Base-by-base conservation (phyloP, 805 yeast genomes). In the Pichia phayaonensis region DNA sequence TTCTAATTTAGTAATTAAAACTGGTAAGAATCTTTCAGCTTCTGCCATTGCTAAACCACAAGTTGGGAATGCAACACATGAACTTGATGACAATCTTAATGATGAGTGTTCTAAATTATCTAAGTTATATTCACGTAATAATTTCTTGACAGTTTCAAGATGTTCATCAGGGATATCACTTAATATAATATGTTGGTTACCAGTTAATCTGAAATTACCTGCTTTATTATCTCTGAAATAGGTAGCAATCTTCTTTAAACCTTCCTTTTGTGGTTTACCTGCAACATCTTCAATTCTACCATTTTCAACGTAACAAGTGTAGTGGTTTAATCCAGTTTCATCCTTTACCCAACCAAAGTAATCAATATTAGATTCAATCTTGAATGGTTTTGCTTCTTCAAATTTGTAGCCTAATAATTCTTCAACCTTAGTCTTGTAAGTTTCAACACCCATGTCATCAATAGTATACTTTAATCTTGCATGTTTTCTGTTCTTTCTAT, bases 31-130 rank as follows among this genome's bases (percentile, higher is more conserved):
- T 65, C 98, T 83, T 73, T 92, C 98, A 49, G 95, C 85, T 72
- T 92, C 98, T 34, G 98, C 98, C 97, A 92, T 90, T 20, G 98
- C 98, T 63, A 92, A 79, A 59, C 98, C 98, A 80, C 98, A 92
- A 1, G 98, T 92, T 59, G 98, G 98, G 79, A 92, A 83, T 2
- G 97, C 97, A 52, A 92, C 98, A 79, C 98, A 92, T 0, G 98
- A 95, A 24, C 96, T 90, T 8, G 97, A 88, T 11, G 96, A 84
- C 52, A 89, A 76, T 68, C 98, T 81, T 62, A 92, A 74, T 4
- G 86, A 95, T 50, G 95, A 83, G 43, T 54, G 56, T 57, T 82
- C 77, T 47, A 90, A 76, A 71, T 89, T 90, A 66, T 89, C 96
- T 56, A 92, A 76, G 67, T 84, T 86, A 71, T 85, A 86, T 64